phyloP scores from a whole-genome alignment of 1,284 basidiomycete genomes.

The Irpex sp. region DNA sequence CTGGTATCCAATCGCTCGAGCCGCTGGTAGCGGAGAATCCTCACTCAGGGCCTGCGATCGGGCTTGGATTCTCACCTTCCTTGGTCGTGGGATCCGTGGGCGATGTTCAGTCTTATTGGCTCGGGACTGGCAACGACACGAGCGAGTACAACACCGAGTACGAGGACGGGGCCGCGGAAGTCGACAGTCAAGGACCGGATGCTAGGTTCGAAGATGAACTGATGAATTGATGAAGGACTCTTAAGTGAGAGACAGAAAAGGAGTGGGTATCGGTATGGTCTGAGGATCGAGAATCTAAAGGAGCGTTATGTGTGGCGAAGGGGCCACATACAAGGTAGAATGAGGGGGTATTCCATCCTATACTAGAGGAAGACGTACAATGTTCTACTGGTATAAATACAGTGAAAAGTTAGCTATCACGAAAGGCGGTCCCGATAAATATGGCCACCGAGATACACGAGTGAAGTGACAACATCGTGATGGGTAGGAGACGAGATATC shows the following conservation, averaged over 20 bases:
- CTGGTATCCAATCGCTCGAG: constrained; percentile 4
- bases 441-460: background rate
- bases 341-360: background rate
- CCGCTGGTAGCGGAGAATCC: constrained; percentile 3
- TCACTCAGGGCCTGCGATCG: constrained; percentile 3
- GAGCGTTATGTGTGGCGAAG: background rate
- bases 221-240: background rate
- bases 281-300: background rate
- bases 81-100: constrained; percentile 46
- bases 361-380: background rate
- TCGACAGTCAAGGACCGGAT: background rate
- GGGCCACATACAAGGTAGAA: background rate
- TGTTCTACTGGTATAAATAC: constrained; percentile 3
- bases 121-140: constrained; percentile 19
- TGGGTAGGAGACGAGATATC: background rate
- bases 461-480: background rate
- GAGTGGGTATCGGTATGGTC: background rate
- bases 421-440: background rate
- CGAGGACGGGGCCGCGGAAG: constrained; percentile 15
- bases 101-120: constrained; percentile 29
- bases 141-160: constrained; percentile 33
- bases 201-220: constrained; percentile 8
- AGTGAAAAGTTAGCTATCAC: background rate
- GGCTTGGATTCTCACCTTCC: constrained; percentile 42
- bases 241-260: background rate